Percentiles rank a stretch among this genome's conserved stretches.
phyloP scores from a whole-genome alignment of 305 asterid genomes.

The Rubia tinctorum region DNA sequence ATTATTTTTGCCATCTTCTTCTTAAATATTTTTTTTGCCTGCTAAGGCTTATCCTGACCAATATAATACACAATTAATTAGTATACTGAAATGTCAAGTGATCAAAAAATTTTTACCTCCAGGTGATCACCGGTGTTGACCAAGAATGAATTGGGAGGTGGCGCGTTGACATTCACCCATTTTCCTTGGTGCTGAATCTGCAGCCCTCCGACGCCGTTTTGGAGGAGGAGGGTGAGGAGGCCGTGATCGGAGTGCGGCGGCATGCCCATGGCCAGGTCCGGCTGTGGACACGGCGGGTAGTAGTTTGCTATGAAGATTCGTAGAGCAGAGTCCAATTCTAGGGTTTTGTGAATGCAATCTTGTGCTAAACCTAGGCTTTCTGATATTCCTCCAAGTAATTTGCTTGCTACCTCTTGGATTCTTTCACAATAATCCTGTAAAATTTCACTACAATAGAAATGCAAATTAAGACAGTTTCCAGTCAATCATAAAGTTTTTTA shows the following conservation, averaged over 20 bases:
- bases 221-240: constrained; percentile 57
- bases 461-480: not conserved
- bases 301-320: constrained; percentile 56
- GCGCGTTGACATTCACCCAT: constrained; percentile 50
- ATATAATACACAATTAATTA: too few species aligned
- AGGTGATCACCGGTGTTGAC: constrained; percentile 69
- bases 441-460: constrained; percentile 30
- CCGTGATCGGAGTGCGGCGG: constrained; percentile 77
- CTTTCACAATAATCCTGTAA: constrained; percentile 41
- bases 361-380: constrained; percentile 52
- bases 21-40: too few species aligned
- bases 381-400: constrained; percentile 43
- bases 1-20: too few species aligned
- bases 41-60: too few species aligned
- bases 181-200: constrained; percentile 57
- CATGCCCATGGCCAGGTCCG: constrained; percentile 60
- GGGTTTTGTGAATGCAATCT: constrained; percentile 26
- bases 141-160: constrained; percentile 47
- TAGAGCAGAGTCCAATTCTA: constrained; percentile 36
- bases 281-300: constrained; percentile 71
- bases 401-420: constrained; percentile 31
- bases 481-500: not conserved
- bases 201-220: constrained; percentile 61
- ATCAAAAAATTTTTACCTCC: constrained; percentile 49
- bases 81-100: too few species aligned